Evolutionary conservation across 805 yeast species (phyloP), one percentile per base, ranked within the genome.

Genomic region (Hermanozyma aechmeae): DNA sequence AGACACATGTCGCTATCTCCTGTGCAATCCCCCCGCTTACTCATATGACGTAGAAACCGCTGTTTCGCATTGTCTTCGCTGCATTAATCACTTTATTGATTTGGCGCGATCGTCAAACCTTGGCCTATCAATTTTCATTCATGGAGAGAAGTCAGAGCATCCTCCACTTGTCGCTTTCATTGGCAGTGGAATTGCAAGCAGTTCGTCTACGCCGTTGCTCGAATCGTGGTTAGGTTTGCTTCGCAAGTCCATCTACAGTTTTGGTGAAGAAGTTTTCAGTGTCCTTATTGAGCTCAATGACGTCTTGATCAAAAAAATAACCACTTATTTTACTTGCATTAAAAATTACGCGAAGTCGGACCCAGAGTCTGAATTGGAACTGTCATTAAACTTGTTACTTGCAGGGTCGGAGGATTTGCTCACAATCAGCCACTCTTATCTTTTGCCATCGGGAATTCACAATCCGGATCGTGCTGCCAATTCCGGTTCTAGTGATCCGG

Each of bases 331-430:
- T 35, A 34, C 39, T 1, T 38, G 37, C 6, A 38, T 61, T 7
- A 42, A 46, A 16, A 29, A 21, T 1, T 43, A 42, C 23, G 33
- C 39, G 7, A 26, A 32, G 3, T 30, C 42, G 13, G 34, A 35
- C 11, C 37, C 37, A 3, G 32, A 42, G 8, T 37, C 40, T 9
- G 56, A 58, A 28, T 63, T 70, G 5, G 73, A 69, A 8, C 45
- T 61, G 1, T 51, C 50, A 53, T 63, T 45, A 55, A 68, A 34
- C 53, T 74, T 19, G 51, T 73, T 37, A 46, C 71, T 28, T 47
- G 66, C 66, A 10, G 87, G 89, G 0, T 46, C 84, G 15, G 87
- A 84, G 43, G 79, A 76, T 29, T 51, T 85, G 8, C 47, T 85
- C 21, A 62, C 68, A 2, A 56, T 68, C 1, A 66, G 81, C 7